These are phyloP conservation scores for Lipomyces starkeyi DNA, from an alignment of 805 yeast genomes.

Conservation along the genomic window DNA sequence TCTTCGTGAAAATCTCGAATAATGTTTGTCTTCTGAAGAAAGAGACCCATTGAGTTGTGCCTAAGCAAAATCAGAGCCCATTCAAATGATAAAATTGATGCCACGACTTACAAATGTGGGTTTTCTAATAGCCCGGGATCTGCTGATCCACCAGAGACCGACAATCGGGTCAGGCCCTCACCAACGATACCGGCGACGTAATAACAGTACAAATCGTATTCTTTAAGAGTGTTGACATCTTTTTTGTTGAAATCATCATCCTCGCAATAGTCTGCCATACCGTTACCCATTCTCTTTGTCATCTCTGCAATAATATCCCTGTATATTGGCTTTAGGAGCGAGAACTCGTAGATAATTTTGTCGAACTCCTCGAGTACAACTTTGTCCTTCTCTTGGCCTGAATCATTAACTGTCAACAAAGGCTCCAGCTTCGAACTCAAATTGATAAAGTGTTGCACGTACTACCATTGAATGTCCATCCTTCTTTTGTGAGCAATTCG, in stretches of 20 bases:
- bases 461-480: constrained; percentile 82
- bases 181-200: constrained; percentile 98
- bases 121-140: constrained; percentile 58
- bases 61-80: constrained; percentile 3
- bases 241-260: constrained; percentile 77
- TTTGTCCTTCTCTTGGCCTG: constrained; percentile 80
- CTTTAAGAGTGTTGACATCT: constrained; percentile 79
- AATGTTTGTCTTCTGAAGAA: constrained; percentile 93
- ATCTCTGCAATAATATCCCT: constrained; percentile 80
- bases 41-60: constrained; percentile 91
- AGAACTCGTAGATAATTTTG: constrained; percentile 69
- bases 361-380: constrained; percentile 81
- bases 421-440: background rate
- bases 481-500: constrained; percentile 62
- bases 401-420: constrained; percentile 40
- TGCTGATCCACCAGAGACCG: constrained; percentile 76
- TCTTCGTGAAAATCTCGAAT: constrained; percentile 96
- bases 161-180: constrained; percentile 86
- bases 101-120: constrained; percentile 51
- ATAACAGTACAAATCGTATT: constrained; percentile 91
- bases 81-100: background rate
- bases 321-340: constrained; percentile 72
- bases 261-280: constrained; percentile 88
- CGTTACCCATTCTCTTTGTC: constrained; percentile 88
- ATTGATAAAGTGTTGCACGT: constrained; percentile 5